phyloP scores from a whole-genome alignment of 2,329 filamentous ascomycete species.

The Claviceps pazoutovae region DNA sequence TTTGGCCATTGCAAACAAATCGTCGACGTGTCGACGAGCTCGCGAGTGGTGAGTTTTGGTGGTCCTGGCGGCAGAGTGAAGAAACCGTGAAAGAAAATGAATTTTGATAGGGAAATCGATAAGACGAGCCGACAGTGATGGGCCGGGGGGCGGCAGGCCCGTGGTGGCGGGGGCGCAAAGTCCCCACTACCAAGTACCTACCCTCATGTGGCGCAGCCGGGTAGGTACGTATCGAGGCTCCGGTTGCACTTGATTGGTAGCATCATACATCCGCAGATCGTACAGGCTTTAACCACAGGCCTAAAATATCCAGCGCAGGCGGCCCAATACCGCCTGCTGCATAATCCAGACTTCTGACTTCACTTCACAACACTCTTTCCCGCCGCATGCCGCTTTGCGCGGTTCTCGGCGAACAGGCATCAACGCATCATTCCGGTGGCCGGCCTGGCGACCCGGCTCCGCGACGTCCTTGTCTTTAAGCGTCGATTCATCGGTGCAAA shows the following conservation, averaged over 20 bases:
- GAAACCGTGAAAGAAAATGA: background rate
- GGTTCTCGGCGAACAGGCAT: background rate
- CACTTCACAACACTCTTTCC: background rate
- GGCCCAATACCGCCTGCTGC: background rate
- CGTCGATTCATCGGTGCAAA: background rate
- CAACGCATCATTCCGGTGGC: background rate
- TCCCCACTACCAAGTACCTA: too few relatives aligned
- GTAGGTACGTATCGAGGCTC: too few relatives aligned
- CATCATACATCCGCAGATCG: too few relatives aligned
- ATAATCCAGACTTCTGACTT: background rate
- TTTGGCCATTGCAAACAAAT: slow-evolving; percentile 59
- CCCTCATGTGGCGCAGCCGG: background rate
- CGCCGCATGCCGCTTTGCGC: background rate
- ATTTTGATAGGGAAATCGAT: background rate
- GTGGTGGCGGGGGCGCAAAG: background rate
- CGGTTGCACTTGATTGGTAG: too few relatives aligned
- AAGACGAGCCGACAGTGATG: background rate
- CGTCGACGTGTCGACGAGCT: background rate
- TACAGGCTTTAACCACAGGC: too few relatives aligned
- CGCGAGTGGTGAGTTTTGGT: background rate
- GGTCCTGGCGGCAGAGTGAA: background rate
- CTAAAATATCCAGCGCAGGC: background rate
- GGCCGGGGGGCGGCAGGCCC: background rate
- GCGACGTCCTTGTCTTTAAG: background rate
- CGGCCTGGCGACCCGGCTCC: slow-evolving; percentile 1